Evolutionary conservation across 345 rosid genomes (phyloP).

Genomic region (Rubroshorea leprosula): DNA sequence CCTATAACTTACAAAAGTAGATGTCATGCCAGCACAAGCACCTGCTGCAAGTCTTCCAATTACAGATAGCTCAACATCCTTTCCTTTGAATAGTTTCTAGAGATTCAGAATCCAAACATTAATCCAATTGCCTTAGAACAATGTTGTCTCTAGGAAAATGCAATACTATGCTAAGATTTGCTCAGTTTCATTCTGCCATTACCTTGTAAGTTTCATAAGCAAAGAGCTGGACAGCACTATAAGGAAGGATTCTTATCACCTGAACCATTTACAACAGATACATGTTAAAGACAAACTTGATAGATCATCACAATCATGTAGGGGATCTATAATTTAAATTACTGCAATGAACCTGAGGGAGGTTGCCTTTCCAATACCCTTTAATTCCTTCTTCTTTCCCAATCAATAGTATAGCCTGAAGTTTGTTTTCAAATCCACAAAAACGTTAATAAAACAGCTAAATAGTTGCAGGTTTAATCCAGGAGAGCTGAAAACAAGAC

Average conservation of each 20-base stretch:
- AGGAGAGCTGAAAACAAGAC: not conserved
- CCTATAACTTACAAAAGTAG: constrained; percentile 71
- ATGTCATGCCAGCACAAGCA: constrained; percentile 99
- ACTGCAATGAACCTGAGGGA: constrained; percentile 72
- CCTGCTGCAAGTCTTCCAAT: constrained; percentile 94
- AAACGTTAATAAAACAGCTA: too few relatives aligned
- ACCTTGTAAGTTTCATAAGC: constrained; percentile 98
- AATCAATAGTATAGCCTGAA: constrained; percentile 70
- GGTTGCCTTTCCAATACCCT: constrained; percentile 98
- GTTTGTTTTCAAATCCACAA: constrained; percentile 3
- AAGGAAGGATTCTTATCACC: constrained; percentile 88
- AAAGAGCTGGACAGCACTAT: constrained; percentile 91
- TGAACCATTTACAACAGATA: constrained; percentile 24
- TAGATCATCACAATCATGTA: not conserved
- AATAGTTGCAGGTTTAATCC: not conserved
- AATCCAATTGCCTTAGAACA: constrained; percentile 11
- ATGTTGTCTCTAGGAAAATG: not conserved
- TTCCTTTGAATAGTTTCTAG: constrained; percentile 75
- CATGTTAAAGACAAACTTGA: constrained; percentile 5
- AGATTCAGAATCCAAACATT: constrained; percentile 23
- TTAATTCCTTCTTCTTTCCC: constrained; percentile 89
- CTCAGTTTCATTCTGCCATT: constrained; percentile 2
- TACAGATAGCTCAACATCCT: constrained; percentile 74
- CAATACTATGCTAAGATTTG: not conserved
- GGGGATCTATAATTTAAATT: not conserved